Evolutionary conservation across 805 yeast genomes (phyloP), one percentile per base, ranked within the genome.

Genomic region (Jamesozyma lodderae): DNA sequence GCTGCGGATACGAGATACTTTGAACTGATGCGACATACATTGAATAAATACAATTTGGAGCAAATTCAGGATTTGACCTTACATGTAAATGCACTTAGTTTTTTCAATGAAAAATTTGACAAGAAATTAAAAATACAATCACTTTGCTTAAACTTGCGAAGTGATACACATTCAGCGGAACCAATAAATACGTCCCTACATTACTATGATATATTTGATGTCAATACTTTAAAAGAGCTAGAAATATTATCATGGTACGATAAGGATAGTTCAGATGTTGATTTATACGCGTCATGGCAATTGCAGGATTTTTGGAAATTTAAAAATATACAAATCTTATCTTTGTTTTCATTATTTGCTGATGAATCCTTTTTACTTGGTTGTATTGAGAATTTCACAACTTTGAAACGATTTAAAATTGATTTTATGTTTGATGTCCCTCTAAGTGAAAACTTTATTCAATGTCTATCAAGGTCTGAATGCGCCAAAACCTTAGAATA

Each of bases 181-280:
- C 36, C 38, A 23, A 18, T 44, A 13, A 38, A 26, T 18, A 31
- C 21, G 13, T 29, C 18, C 9, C 11, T 38, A 1, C 51, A 41
- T 18, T 52, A 53, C 40, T 43, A 43, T 21, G 62, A 62, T 27
- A 40, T 66, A 0, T 62, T 66, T 38, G 64, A 64, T 42, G 37
- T 44, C 0, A 38, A 44, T 3, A 32, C 35, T 13, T 44, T 66
- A 36, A 51, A 57, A 38, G 49, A 50, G 10, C 42, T 66, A 16
- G 59, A 63, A 11, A 51, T 66, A 8, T 49, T 63, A 9, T 64
- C 69, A 6, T 66, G 70, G 70, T 62, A 54, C 42, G 60, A 56
- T 33, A 33, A 35, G 13, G 35, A 19, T 11, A 43, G 42, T n/a
- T 8, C 41, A 3, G 46, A 44, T 22, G 7, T 38, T 7, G 42